Evolutionary conservation across 257 asterid species (phyloP), one percentile per base, ranked within the genome.

Genomic region (Datura wrightii): DNA sequence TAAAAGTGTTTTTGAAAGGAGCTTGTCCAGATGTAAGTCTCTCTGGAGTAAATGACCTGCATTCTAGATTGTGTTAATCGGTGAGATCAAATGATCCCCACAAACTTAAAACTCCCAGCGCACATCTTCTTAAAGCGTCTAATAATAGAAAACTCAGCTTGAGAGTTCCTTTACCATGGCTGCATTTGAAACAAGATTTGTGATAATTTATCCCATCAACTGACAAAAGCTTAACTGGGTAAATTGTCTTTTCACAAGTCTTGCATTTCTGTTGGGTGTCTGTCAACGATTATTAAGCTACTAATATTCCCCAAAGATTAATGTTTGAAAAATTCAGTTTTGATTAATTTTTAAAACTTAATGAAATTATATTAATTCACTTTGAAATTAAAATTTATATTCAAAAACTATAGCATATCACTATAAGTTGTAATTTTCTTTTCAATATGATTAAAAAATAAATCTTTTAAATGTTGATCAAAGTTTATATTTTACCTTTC

Each of bases 261-360:
- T 95, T 95, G 94, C 98, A 95, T 90, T 94, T 95, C 90, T 93
- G 97, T 52, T 93, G 98, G 15, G 98, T 95, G 86, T 98, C 98
- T 79, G 82, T 89, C 59, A 95, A 95, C 88, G 98, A 93, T 24
- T 24, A 24, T 24, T 24, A 24, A 24, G 31, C 31, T 24, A 24
- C 31, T 24, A 24, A 24, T 24, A 24, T 24, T 24, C 31, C 31
- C 31, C 31, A 24, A 24, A 24, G 31, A 24, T 24, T 24, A 1
- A 24, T 24, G 31, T 24, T 24, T 24, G 31, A 24, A 24, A 24
- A 24, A 24, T 24, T 24, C 31, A 24, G 31, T 24, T 24, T 24
- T 24, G 31, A 24, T 24, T 24, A 24, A 24, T 24, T 24, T 0
- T 24, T 24, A 24, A 24, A 24, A 24, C 31, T 24, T 24, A 24